These are phyloP conservation scores for Drechslerella dactyloides DNA, from an alignment of 2,329 filamentous ascomycete species.

Conservation along the genomic window DNA sequence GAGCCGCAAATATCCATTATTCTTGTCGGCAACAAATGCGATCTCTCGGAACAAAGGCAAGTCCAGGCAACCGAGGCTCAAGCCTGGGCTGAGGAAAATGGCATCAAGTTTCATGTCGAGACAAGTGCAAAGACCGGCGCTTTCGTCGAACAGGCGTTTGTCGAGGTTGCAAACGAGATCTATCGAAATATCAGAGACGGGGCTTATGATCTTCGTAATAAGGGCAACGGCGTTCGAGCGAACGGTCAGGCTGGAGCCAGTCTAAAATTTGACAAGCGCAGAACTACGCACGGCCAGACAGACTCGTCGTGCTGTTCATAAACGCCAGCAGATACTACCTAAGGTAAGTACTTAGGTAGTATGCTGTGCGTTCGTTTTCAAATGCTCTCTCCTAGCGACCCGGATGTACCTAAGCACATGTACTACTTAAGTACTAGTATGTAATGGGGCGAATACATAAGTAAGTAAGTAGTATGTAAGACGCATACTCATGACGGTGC, in stretches of 20 bases:
- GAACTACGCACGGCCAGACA: constrained; percentile 17
- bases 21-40: constrained; percentile 92
- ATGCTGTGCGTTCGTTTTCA: neutral
- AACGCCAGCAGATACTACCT: too few species aligned
- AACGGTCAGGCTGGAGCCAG: constrained; percentile 45
- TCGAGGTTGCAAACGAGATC: constrained; percentile 92
- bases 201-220: constrained; percentile 90
- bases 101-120: constrained; percentile 91
- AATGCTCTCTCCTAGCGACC: neutral
- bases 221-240: constrained; percentile 85
- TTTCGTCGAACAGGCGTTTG: constrained; percentile 89
- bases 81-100: constrained; percentile 84
- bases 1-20: constrained; percentile 95
- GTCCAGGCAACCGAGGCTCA: constrained; percentile 83
- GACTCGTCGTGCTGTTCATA: constrained; percentile 33
- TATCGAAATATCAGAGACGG: constrained; percentile 96
- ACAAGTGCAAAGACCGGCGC: constrained; percentile 95
- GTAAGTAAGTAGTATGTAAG: too few species aligned
- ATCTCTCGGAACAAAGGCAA: constrained; percentile 77
- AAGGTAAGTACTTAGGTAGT: too few species aligned
- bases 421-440: neutral
- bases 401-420: neutral
- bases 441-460: neutral
- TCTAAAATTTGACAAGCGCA: constrained; percentile 30
- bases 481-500: too few species aligned